Evolutionary conservation across 441 rosid species (phyloP), one percentile per base, ranked within the genome.

Genomic region (Rhodomyrtus psidioides): DNA sequence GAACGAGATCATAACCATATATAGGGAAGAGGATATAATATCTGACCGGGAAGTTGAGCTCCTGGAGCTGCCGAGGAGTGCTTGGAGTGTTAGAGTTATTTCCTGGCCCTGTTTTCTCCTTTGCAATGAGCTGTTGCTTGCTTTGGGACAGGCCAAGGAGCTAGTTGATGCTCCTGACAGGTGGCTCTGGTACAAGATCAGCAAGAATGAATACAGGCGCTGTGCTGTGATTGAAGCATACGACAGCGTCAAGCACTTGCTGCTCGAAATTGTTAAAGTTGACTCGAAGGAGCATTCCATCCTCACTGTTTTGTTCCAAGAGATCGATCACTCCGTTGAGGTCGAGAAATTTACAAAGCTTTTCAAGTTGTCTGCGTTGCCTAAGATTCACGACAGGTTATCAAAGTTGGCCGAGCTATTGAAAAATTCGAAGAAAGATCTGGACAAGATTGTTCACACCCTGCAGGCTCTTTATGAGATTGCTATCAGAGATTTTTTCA

Each of bases 41-140:
- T 62, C 85, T 55, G 88, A 86, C 55, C 44, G 74, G 60, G 88
- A 86, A 83, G 85, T 82, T 44, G 88, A 86, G 82, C 88, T 82
- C 57, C 28, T 86, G 82, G 88, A 86, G 84, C 82, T 70, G 44
- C 82, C 88, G 26, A 60, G 85, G 74, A 86, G 75, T 70, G 30
- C 59, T 55, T 86, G 85, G 88, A 82, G 83, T 75, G 84, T 44
- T 21, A 70, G 88, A 54, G 88, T 86, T 39, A 39, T 86, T 70
- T 79, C 85, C 17, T 86, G 88, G 88, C 88, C 88, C 51, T 83
- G 88, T 65, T 82, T 86, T 86, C 88, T 86, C 51, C 85, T 86
- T 23, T 86, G 88, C 83, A 86, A 86, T 44, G 88, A 86, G 88
- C 82, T 86, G 85, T 76, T 86, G 81, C 85, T 86, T 60, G 88